Evolutionary conservation across 257 asterid genomes (phyloP).

Genomic region (Fraxinus excelsior): DNA sequence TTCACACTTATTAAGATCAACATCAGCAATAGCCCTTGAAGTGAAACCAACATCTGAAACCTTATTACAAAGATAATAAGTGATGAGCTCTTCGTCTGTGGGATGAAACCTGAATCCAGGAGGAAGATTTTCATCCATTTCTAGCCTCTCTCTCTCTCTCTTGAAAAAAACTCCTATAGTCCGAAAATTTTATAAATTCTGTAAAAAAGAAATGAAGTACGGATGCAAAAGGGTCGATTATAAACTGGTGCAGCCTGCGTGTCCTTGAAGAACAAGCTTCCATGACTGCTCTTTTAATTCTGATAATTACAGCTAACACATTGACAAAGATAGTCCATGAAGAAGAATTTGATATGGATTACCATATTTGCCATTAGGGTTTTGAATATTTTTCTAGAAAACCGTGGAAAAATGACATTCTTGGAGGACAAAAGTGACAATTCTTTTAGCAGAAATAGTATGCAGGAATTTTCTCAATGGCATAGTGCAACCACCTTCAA

Average conservation of each 20-base stretch:
- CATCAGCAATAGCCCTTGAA: conserved; percentile 59
- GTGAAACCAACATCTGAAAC: conserved; percentile 55
- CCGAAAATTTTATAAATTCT: neutral
- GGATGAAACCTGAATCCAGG: conserved; percentile 92
- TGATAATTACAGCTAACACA: conserved; percentile 70
- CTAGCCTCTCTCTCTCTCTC: too few species aligned
- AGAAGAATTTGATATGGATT: conserved; percentile 17
- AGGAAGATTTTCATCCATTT: conserved; percentile 76
- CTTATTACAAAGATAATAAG: conserved; percentile 62
- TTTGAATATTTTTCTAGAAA: neutral
- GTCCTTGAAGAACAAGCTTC: conserved; percentile 64
- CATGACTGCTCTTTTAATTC: conserved; percentile 35
- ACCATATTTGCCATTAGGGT: too few species aligned
- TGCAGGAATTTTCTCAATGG: conserved; percentile 13
- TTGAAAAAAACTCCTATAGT: neutral
- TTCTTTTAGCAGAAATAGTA: conserved; percentile 1
- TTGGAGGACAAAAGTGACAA: neutral
- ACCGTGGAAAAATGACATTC: neutral
- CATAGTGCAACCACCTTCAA: conserved; percentile 77
- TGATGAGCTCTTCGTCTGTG: conserved; percentile 79
- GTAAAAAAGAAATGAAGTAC: conserved; percentile 29
- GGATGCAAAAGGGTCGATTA: conserved; percentile 6
- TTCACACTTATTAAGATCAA: conserved; percentile 78
- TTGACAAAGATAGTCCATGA: conserved; percentile 72
- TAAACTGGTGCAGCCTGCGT: conserved; percentile 38